phyloP scores from a whole-genome alignment of 2,329 filamentous ascomycete genomes.

The Hymenoscyphus albidus region DNA sequence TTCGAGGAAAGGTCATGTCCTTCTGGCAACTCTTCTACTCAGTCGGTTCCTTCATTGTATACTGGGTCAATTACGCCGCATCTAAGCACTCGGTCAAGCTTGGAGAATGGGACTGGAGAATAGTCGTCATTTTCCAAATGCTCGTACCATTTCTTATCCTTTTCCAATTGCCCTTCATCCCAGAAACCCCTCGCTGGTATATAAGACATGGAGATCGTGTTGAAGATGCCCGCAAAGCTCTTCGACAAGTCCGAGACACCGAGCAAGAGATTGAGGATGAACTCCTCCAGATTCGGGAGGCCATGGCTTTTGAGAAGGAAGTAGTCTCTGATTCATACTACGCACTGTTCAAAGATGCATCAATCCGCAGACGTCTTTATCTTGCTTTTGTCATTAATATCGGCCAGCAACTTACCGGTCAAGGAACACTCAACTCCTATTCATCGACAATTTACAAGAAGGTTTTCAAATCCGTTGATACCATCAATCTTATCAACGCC shows the following conservation, averaged over 20 bases:
- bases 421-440: constrained; percentile 70
- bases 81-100: constrained; percentile 22
- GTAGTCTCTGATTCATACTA: constrained; percentile 59
- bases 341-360: constrained; percentile 67
- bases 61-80: constrained; percentile 28
- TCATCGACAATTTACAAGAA: constrained; percentile 71
- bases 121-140: constrained; percentile 70
- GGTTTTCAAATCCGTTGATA: constrained; percentile 55
- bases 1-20: constrained; percentile 64
- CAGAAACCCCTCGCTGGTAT: constrained; percentile 66
- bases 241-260: constrained; percentile 57
- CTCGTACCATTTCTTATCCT: constrained; percentile 63
- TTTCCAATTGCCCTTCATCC: constrained; percentile 58
- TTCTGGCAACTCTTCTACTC: constrained; percentile 63
- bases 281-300: constrained; percentile 60
- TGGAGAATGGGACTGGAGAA: constrained; percentile 70
- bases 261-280: constrained; percentile 67
- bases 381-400: constrained; percentile 66
- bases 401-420: constrained; percentile 68
- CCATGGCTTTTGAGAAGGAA: constrained; percentile 69
- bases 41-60: constrained; percentile 41
- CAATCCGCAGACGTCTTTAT: constrained; percentile 61
- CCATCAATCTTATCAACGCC: constrained; percentile 70
- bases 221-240: constrained; percentile 54
- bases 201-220: constrained; percentile 58